phyloP scores from a whole-genome alignment of 108 stramenopile genomes.

The Discostella stelligeroides region DNA sequence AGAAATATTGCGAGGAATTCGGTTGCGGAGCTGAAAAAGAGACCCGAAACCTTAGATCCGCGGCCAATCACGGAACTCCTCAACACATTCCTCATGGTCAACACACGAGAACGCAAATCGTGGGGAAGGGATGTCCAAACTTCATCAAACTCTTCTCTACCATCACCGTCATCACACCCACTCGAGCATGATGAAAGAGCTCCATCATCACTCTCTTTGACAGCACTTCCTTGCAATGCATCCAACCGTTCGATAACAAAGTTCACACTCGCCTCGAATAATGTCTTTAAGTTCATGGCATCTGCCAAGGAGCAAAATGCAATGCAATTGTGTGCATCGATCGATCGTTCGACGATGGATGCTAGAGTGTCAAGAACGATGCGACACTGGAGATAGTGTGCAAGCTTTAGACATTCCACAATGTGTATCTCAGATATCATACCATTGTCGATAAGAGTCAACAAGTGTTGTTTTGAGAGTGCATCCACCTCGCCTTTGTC shows the following conservation, averaged over 20 bases:
- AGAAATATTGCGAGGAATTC: conserved; percentile 57
- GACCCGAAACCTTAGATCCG: conserved; percentile 48
- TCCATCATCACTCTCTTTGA: conserved; percentile 2
- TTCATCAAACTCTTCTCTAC: conserved; percentile 17
- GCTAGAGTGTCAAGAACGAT: conserved; percentile 48
- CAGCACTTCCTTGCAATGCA: conserved; percentile 25
- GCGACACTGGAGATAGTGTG: conserved; percentile 77
- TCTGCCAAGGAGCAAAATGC: conserved; percentile 74
- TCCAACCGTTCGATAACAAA: conserved; percentile 45
- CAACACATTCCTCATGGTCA: conserved; percentile 53
- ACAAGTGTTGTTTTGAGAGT: conserved; percentile 11
- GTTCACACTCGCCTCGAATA: conserved; percentile 64
- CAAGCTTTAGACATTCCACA: conserved; percentile 69
- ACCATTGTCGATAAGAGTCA: conserved; percentile 24
- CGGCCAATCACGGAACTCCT: conserved; percentile 49
- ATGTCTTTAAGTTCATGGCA: conserved; percentile 53
- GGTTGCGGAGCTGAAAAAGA: conserved; percentile 44
- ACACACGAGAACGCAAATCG: conserved; percentile 37
- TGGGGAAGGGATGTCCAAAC: conserved; percentile 44
- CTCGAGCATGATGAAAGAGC: conserved; percentile 5
- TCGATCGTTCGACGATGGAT: conserved; percentile 45
- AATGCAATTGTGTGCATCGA: conserved; percentile 75
- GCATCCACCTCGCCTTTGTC: conserved; percentile 5
- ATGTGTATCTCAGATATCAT: conserved; percentile 42
- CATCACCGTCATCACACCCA: conserved; percentile 12